These are phyloP conservation scores for Waltergamsia citrina DNA, from an alignment of 2,329 filamentous ascomycete genomes.

Conservation along the genomic window DNA sequence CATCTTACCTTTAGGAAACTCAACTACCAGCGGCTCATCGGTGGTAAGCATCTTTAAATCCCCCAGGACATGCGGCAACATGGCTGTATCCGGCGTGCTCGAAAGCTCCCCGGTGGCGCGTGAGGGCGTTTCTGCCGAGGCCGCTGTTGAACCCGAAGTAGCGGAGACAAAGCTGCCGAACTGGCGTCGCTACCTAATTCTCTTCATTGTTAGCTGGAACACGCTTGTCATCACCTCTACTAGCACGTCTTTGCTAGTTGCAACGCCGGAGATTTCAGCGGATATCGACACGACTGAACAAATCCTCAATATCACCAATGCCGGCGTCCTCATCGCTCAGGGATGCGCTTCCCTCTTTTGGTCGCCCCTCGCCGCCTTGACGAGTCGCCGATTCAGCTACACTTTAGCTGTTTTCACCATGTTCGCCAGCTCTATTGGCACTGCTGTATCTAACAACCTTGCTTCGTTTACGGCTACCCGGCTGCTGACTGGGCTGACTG, in stretches of 20 bases:
- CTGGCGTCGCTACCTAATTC: constrained; percentile 7
- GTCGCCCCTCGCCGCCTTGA: constrained; percentile 6
- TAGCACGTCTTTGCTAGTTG: constrained; percentile 6
- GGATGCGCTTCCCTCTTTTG: constrained; percentile 7
- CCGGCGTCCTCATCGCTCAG: constrained; percentile 7
- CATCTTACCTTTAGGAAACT: too few relatives aligned
- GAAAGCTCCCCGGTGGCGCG: too few relatives aligned
- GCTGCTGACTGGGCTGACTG: constrained; percentile 6
- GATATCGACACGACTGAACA: constrained; percentile 5
- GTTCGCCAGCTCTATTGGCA: constrained; percentile 5
- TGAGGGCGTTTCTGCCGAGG: too few relatives aligned
- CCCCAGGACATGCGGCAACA: too few relatives aligned
- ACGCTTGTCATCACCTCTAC: constrained; percentile 5
- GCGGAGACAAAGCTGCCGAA: too few relatives aligned
- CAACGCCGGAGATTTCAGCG: constrained; percentile 7
- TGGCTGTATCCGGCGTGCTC: too few relatives aligned
- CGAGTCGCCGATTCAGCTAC: too few relatives aligned
- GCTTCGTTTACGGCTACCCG: constrained; percentile 7
- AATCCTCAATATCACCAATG: constrained; percentile 7
- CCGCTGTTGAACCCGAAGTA: too few relatives aligned
- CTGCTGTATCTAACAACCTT: constrained; percentile 5
- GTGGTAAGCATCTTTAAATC: too few relatives aligned
- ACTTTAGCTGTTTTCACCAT: constrained; percentile 6
- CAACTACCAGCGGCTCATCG: too few relatives aligned
- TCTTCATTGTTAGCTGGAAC: constrained; percentile 11